Evolutionary conservation across 192 early-diverging fungal species (phyloP), one percentile per base, ranked within the genome.

Genomic region (Backusella liffmaniae): DNA sequence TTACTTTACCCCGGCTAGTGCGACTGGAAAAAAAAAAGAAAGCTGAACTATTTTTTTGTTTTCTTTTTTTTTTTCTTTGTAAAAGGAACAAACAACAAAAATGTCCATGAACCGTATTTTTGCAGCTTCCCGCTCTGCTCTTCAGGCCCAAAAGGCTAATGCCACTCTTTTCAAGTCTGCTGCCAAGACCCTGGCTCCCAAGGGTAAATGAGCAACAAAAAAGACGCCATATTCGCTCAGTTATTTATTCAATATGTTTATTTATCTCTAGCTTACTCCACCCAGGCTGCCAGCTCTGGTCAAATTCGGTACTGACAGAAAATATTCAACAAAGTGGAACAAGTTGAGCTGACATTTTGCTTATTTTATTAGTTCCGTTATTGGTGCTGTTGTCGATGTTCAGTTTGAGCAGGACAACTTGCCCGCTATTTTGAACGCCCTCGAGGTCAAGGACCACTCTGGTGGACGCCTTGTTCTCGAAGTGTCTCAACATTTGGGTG

Each of bases 351-450:
- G 32, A 95, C 94, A 87, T 97, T 82, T 53, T 67, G 49, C 5
- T 36, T 67, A 18, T 36, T 36, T 65, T 3, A 5, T 7, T 72
- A 93, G 95, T 76, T 89, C 92, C 81, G 95, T 98, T 77, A 98
- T 98, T 87, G 97, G 97, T 90, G 96, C 97, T 88, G 97, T 98
- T 85, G 97, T 98, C 80, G 97, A 98, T 79, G 97, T 98, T 75
- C 96, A 97, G 86, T 97, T 97, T 85, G 94, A 95, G 76, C 85
- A 92, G 82, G 92, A 92, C 66, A 92, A 87, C 84, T 91, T 96
- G 59, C 97, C 97, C 62, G 89, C 96, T 79, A 98, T 98, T 81
- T 90, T 97, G 77, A 98, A 98, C 91, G 96, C 97, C 70, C 92
- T 98, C 29, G 97, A 98, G 86, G 95, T 98, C 44, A 88, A 94